Base-by-base conservation (phyloP, 1,284 basidiomycete genomes). In the Apiotrichum porosum region DNA sequence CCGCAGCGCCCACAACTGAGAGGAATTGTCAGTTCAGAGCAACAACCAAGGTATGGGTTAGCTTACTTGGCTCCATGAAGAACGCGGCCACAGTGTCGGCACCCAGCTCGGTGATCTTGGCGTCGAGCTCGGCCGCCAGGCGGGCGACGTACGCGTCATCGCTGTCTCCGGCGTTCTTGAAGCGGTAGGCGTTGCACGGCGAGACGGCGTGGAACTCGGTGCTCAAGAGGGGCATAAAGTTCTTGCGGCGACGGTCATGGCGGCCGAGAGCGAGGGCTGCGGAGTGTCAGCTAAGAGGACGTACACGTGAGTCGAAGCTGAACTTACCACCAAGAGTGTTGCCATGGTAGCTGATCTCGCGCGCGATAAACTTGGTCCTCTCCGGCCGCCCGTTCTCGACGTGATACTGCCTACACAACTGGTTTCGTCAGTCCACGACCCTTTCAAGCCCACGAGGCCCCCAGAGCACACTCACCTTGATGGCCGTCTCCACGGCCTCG, bases 181-280 rank as follows among this genome's bases (percentile, higher is more conserved):
- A 87, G 13, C 88, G 81, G 60, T 81, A 83, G 1, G 84, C 82
- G 65, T 88, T 90, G n/a, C 87, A 88, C 0, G 88, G 86, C 18
- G 58, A 61, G 3, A 65, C 58, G 24, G 49, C 35, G n/a, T 57
- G 58, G 49, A 47, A 53, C 37, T 56, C 39, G 19, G 24, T 17
- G 31, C 47, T 37, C 15, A 66, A 42, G 13, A 62, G 45, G 0
- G 63, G 59, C 26, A 55, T 47, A 41, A 58, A 63, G 31, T 47
- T 40, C 19, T 46, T 37, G 14, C 60, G 37, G 6, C 88, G 80
- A 30, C 69, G 63, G 28, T 52, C 43, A 34, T 55, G 50, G 2
- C 57, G 42, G 2, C 48, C 44, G 3, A 54, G 38, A 9, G 52
- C 37, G 15, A 58, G 52, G 8, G 49, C 54, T 53, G 49, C 6